These are phyloP conservation scores for Beauveria scarabaeidicola DNA, from an alignment of 2,329 filamentous ascomycete genomes.

Conservation along the genomic window DNA sequence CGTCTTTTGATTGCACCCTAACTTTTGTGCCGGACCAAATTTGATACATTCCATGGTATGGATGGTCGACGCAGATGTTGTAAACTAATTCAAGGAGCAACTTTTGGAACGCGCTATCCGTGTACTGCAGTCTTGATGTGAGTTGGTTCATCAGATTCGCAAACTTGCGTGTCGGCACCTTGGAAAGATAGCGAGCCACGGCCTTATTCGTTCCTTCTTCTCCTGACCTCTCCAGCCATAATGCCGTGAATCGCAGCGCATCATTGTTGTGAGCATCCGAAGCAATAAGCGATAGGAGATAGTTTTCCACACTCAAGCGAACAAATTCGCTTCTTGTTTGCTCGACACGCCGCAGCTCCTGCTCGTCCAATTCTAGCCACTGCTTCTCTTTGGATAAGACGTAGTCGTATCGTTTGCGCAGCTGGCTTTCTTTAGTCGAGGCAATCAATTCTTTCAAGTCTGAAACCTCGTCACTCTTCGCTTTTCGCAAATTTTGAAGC, in stretches of 20 bases:
- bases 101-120: conserved; percentile 63
- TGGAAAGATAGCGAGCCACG: conserved; percentile 58
- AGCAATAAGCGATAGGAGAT: conserved; percentile 72
- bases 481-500: conserved; percentile 67
- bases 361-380: conserved; percentile 85
- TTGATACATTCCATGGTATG: conserved; percentile 95
- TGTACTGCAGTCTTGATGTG: conserved; percentile 78
- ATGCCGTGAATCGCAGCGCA: conserved; percentile 79
- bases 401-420: conserved; percentile 47
- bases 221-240: conserved; percentile 87
- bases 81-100: conserved; percentile 66
- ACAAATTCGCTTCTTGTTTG: conserved; percentile 73
- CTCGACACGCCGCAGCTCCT: conserved; percentile 72
- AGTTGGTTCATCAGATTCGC: conserved; percentile 91
- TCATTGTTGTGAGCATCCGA: conserved; percentile 87
- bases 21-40: conserved; percentile 76
- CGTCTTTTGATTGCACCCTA: conserved; percentile 62
- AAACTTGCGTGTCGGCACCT: conserved; percentile 86
- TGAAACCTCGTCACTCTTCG: conserved; percentile 71
- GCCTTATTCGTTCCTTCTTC: conserved; percentile 68
- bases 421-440: conserved; percentile 41
- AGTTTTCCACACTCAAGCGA: conserved; percentile 86
- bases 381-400: conserved; percentile 66
- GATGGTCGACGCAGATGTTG: conserved; percentile 84
- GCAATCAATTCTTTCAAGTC: conserved; percentile 58